phyloP scores from a whole-genome alignment of 2,329 filamentous ascomycete genomes.

The Aureobasidium sp. region DNA sequence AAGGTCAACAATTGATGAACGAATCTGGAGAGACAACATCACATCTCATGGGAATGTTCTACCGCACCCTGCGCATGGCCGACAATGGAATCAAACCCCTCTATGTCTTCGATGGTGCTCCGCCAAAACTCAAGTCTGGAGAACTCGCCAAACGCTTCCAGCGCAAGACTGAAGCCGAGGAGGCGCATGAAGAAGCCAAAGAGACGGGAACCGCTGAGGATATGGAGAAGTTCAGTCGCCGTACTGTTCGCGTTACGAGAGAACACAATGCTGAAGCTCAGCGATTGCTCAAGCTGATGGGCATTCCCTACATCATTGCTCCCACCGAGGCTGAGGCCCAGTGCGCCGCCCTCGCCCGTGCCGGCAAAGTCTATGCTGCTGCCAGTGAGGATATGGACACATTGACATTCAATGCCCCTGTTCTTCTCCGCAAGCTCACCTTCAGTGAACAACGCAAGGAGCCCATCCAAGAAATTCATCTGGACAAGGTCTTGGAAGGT shows the following conservation, averaged over 20 bases:
- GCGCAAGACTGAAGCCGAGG: constrained; percentile 85
- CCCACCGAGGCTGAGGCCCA: constrained; percentile 97
- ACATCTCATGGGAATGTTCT: constrained; percentile 99
- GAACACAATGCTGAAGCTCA: constrained; percentile 97
- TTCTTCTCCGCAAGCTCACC: constrained; percentile 84
- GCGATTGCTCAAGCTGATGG: constrained; percentile 85
- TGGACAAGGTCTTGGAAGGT: constrained; percentile 80
- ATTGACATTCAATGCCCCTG: constrained; percentile 86
- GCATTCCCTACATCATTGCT: constrained; percentile 87
- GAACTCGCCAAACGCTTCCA: constrained; percentile 94
- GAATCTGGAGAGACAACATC: constrained; percentile 95
- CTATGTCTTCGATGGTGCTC: constrained; percentile 95
- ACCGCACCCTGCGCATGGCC: constrained; percentile 94
- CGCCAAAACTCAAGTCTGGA: constrained; percentile 94
- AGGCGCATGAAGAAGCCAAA: constrained; percentile 88
- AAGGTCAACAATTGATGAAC: constrained; percentile 92
- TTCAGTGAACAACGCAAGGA: constrained; percentile 97
- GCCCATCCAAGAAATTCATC: constrained; percentile 89
- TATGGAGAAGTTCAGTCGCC: constrained; percentile 92
- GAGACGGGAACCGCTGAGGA: constrained; percentile 95
- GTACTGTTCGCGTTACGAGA: constrained; percentile 88
- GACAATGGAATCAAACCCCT: constrained; percentile 98
- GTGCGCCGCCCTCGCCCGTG: constrained; percentile 80
- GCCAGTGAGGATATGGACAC: constrained; percentile 99
- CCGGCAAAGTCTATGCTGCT: constrained; percentile 92